Evolutionary conservation across 2,329 filamentous ascomycete genomes (phyloP).

Genomic region (Cytospora schulzeri): DNA sequence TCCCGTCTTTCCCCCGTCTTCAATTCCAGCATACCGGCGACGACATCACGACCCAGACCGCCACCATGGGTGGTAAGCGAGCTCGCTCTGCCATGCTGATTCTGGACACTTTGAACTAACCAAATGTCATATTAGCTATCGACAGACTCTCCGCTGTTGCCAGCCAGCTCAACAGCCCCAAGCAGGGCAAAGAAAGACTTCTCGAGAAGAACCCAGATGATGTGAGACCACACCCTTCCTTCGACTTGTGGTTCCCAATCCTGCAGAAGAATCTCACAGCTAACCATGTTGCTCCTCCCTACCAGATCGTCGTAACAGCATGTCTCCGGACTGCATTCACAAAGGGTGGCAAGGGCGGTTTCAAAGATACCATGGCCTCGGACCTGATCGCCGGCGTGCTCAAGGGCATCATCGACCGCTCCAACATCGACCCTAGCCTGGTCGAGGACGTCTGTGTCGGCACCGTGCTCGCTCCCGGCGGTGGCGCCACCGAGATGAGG

Average conservation of each 20-base stretch:
- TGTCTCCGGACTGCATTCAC: constrained; percentile 90
- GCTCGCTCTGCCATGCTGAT: not conserved
- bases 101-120: not conserved
- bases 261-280: not conserved
- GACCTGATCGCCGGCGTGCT: constrained; percentile 86
- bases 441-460: constrained; percentile 95
- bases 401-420: constrained; percentile 78
- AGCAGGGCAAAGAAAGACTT: constrained; percentile 55
- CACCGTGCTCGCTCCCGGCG: constrained; percentile 86
- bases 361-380: constrained; percentile 90
- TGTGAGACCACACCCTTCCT: constrained; percentile 44
- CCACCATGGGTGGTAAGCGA: constrained; percentile 32
- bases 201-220: constrained; percentile 69
- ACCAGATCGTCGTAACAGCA: constrained; percentile 82
- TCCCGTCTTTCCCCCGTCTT: no score
- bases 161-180: constrained; percentile 57
- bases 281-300: not conserved
- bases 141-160: constrained; percentile 63
- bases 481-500: constrained; percentile 95
- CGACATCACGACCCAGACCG: not conserved
- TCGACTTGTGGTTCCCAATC: not conserved
- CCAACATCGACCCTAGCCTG: constrained; percentile 81
- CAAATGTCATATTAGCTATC: constrained; percentile 45
- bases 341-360: constrained; percentile 87
- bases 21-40: not conserved